Evolutionary conservation across 108 stramenopile species (phyloP), one percentile per base, ranked within the genome.

Genomic region (Nannochloropsis salina): DNA sequence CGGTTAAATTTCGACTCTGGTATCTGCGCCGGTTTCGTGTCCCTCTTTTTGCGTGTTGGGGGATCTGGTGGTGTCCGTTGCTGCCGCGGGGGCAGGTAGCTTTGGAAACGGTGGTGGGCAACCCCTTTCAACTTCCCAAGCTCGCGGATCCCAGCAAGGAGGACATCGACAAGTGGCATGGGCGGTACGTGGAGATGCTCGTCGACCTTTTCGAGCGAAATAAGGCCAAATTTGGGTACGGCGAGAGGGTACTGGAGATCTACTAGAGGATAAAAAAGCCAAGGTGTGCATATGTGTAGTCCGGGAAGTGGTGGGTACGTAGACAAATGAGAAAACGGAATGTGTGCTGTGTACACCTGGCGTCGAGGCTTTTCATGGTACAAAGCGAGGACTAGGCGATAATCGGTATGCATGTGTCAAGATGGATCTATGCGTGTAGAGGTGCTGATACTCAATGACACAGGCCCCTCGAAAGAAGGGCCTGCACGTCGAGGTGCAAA

Each of bases 161-260:
- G 83, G 93, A 94, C 83, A 90, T 94, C 82, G 92, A 93, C 87
- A 90, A 93, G 80, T 94, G 92, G 91, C 94, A 94, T 84, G 89
- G 45, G 22, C 83, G 84, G n/a, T 94, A 94, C 83, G 90, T 90
- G 41, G 85, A 91, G 6, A 91, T 93, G 85, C 93, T 94, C 22
- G 86, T 83, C 41, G 82, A 91, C 21, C 79, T 94, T 18, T 94
- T 92, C 85, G 90, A 93, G 21, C 91, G 81, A 11, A 91, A 93
- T 92, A 93, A 93, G 85, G 93, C 92, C 45, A 86, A 83, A n/a
- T 74, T 74, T n/a, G 61, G 61, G 61, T 74, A 74, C n/a, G 61
- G 61, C 20, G 61, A 74, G 20, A 74, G 61, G 61, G 61, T n/a
- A 2, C 61, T 74, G 61, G 61, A 74, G 61, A 15, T 74, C n/a